Conservation (phyloP, 192 early-diverging fungal genomes). For the Cladochytrium replicatum region DNA sequence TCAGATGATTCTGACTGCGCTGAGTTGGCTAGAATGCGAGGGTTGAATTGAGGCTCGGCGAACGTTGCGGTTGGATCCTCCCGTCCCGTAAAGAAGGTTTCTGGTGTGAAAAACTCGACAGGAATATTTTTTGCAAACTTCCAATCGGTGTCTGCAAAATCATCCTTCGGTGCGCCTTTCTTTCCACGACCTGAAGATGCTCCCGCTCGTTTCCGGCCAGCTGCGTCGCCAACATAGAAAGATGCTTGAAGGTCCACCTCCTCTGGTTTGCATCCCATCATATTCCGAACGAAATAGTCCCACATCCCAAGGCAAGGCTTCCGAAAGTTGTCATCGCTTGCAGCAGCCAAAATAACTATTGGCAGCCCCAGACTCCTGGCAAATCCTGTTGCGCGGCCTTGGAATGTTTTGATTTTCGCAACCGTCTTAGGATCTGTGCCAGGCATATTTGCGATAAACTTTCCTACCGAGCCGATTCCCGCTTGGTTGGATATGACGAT, state of each 20-base stretch:
- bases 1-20: constrained; percentile 2
- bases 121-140: constrained; percentile 72
- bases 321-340: constrained; percentile 55
- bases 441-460: constrained; percentile 23
- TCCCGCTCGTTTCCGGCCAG: constrained; percentile 49
- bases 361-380: constrained; percentile 35
- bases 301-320: constrained; percentile 69
- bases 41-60: neutral
- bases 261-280: no score
- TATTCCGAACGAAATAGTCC: constrained; percentile 39
- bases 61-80: neutral
- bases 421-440: constrained; percentile 17
- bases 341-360: constrained; percentile 63
- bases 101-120: constrained; percentile 72
- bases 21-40: neutral
- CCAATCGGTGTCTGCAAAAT: constrained; percentile 76
- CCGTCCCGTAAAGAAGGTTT: constrained; percentile 48
- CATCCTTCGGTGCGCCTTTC: constrained; percentile 43
- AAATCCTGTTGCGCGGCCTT: constrained; percentile 5
- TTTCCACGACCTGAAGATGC: constrained; percentile 36
- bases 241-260: constrained; percentile 41
- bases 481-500: constrained; percentile 70
- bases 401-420: constrained; percentile 22
- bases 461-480: constrained; percentile 23
- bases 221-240: constrained; percentile 91